phyloP scores from a whole-genome alignment of 2,329 filamentous ascomycete genomes.

The Neobulgaria alba region DNA sequence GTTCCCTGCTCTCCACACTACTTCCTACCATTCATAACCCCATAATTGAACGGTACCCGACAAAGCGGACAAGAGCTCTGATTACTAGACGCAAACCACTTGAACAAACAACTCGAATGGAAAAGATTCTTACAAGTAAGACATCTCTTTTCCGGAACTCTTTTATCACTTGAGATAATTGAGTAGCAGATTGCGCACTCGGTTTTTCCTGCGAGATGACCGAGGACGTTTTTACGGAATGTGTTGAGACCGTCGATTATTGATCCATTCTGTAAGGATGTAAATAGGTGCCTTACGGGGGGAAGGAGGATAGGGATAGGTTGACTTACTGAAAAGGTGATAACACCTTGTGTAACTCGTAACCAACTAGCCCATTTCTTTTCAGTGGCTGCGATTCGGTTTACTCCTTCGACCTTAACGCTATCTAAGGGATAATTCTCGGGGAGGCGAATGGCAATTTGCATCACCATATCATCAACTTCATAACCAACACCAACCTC shows the following conservation, averaged over 20 bases:
- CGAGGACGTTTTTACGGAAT: conserved; percentile 80
- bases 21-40: too few species aligned
- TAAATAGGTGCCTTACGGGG: conserved; percentile 3
- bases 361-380: conserved; percentile 92
- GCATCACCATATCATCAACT: conserved; percentile 77
- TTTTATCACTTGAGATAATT: conserved; percentile 81
- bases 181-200: conserved; percentile 98
- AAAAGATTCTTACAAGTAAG: conserved; percentile 90
- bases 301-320: not conserved
- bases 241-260: conserved; percentile 79
- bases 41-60: conserved; percentile 33
- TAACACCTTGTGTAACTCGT: conserved; percentile 79
- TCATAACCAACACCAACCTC: conserved; percentile 81
- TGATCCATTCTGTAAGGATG: conserved; percentile 56
- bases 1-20: too few species aligned
- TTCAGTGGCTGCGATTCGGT: conserved; percentile 80
- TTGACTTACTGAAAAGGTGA: conserved; percentile 66
- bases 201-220: conserved; percentile 81
- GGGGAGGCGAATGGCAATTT: conserved; percentile 75
- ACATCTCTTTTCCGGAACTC: conserved; percentile 86
- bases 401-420: conserved; percentile 67
- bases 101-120: conserved; percentile 82
- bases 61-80: conserved; percentile 89
- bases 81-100: conserved; percentile 94
- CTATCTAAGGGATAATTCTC: conserved; percentile 73